Base-by-base conservation (phyloP, 192 early-diverging fungal species). In the Backusella circina region DNA sequence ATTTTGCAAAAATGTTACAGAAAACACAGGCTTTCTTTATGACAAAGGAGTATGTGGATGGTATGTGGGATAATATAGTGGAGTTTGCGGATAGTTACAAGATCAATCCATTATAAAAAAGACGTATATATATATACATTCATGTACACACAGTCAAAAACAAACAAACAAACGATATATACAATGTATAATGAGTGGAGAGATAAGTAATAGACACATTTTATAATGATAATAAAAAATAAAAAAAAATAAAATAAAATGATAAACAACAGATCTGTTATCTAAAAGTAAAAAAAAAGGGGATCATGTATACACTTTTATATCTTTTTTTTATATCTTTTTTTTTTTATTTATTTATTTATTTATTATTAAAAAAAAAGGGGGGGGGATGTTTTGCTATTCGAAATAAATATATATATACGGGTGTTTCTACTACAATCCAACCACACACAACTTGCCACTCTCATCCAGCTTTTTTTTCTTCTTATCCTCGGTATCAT, bases 361-460 rank as follows among this genome's bases (percentile, higher is more conserved):
- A 12, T 41, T 3, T 16, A 16, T 41, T 41, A 41, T 41, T 41
- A 13, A 61, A 61, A 44, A 44, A 15, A 44, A 12, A 44, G 15
- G 9, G 15, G n/a, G n/a, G n/a, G n/a, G n/a, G n/a, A n/a, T n/a
- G n/a, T n/a, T n/a, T n/a, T n/a, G n/a, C n/a, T n/a, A n/a, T n/a
- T n/a, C n/a, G n/a, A n/a, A 54, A 54, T 23, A 54, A 54, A 54
- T 23, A 54, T 23, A 21, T 23, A n/a, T 23, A 57, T 26, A 57
- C 26, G 26, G 23, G 26, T 73, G 21, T 73, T 26, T 13, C 32
- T 33, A 23, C 28, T 73, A 64, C 36, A 73, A 64, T 36, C 73
- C 33, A 21, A 38, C 57, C n/a, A 74, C 32, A 41, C 73, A 66
- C 21, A 74, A 10, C 47, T 36, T 74, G 15, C 73, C 73, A 51